phyloP scores from a whole-genome alignment of 2,329 filamentous ascomycete species.

The Didymellaceae sp. region DNA sequence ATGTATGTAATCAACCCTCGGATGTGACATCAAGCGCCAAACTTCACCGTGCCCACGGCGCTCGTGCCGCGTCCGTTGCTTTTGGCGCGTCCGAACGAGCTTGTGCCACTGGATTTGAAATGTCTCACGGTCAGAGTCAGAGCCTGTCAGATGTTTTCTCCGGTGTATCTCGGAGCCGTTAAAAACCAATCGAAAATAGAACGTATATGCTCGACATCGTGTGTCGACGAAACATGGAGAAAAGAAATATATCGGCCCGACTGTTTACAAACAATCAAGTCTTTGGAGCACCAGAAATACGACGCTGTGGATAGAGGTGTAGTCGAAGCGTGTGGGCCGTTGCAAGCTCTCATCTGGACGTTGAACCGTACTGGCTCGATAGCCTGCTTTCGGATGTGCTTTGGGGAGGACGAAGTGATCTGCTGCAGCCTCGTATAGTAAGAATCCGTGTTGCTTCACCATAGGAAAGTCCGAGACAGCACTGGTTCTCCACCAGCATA shows the following conservation, averaged over 20 bases:
- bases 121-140: conserved; percentile 6
- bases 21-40: background rate
- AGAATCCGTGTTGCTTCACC: background rate
- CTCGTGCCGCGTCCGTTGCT: conserved; percentile 4
- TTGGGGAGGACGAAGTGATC: background rate
- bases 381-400: background rate
- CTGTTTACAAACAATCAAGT: conserved; percentile 12
- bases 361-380: background rate
- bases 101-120: conserved; percentile 9
- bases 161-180: conserved; percentile 6
- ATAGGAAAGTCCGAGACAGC: background rate
- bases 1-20: background rate
- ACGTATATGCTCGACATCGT: background rate
- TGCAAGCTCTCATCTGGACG: background rate
- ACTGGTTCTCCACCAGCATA: background rate
- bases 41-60: conserved; percentile 1
- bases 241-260: conserved; percentile 15
- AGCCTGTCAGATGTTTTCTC: conserved; percentile 6
- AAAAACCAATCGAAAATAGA: conserved; percentile 5
- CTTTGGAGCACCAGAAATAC: background rate
- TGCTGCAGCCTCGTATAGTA: background rate
- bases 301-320: background rate
- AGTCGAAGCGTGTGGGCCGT: conserved; percentile 1
- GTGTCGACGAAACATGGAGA: conserved; percentile 6
- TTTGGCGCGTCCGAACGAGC: conserved; percentile 10